Conservation (phyloP, 2,329 filamentous ascomycete genomes). For the Periconia macrospinosa region DNA sequence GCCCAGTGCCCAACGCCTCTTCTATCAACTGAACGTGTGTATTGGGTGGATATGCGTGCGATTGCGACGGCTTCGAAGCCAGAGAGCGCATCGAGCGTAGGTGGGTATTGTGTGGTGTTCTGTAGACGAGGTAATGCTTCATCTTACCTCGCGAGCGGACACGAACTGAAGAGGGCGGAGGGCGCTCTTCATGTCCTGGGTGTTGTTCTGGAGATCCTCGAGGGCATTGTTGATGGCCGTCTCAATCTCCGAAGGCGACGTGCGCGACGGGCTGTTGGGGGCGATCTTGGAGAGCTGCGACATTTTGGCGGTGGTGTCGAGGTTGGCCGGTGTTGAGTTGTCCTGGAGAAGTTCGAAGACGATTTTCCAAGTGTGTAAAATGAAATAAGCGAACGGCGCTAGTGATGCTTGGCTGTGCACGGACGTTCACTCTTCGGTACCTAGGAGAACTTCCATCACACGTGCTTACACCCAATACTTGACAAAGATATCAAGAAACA, state of each 20-base stretch:
- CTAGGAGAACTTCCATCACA: no score
- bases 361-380: constrained; percentile 6
- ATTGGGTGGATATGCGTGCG: constrained; percentile 8
- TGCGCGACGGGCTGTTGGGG: constrained; percentile 92
- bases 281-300: constrained; percentile 84
- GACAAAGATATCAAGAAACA: no score
- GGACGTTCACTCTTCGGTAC: background rate
- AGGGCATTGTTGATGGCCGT: constrained; percentile 81
- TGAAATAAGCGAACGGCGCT: constrained; percentile 14
- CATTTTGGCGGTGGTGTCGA: constrained; percentile 56
- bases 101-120: constrained; percentile 1
- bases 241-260: constrained; percentile 97
- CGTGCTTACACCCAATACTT: no score
- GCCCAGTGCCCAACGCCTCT: constrained; percentile 61
- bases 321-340: constrained; percentile 8
- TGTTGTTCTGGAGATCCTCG: constrained; percentile 95
- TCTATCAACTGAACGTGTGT: constrained; percentile 37
- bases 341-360: constrained; percentile 20
- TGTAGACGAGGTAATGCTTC: constrained; percentile 30
- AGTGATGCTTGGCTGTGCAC: background rate
- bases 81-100: constrained; percentile 29
- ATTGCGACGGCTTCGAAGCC: constrained; percentile 25
- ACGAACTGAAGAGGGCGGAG: constrained; percentile 98
- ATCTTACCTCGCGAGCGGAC: constrained; percentile 98
- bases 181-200: constrained; percentile 92